Base-by-base conservation (phyloP, 2,329 filamentous ascomycete genomes). In the Exophiala calicioides region DNA sequence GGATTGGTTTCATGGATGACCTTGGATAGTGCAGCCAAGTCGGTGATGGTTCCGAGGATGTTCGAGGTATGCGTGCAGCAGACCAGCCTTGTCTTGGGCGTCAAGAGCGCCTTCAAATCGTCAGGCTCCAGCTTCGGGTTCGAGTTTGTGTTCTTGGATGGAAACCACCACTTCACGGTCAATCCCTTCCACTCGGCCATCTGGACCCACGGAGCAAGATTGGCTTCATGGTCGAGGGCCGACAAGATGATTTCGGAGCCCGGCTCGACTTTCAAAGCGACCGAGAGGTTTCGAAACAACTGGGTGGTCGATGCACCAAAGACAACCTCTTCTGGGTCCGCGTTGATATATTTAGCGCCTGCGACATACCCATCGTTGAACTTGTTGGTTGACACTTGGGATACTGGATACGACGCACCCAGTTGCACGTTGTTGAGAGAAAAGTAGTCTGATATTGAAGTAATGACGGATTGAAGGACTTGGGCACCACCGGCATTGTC, bases 401-500 rank as follows among this genome's bases (percentile, higher is more conserved):
- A 78, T 1, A 80, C 73, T 4, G 71, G 69, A 62, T 91, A 90
- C 0, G 79, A 81, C 2, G 84, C 85, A 15, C 86, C 86, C 1
- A 90, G 76, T 63, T 91, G 87, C 31, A 90, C 86, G 56, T 90
- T 90, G 52, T 75, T 84, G 20, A 75, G 76, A 27, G 76, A 70
- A 6, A 90, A 74, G 58, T 90, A 90, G 18, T 81, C 72, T 1
- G 72, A 72, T 44, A 90, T 81, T 1, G 78, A 76, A 44, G 85
- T 77, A 47, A 85, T 81, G 12, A 88, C 87, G 12, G 76, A 71
- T 19, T 78, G 79, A 3, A 90, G 68, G 1, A 80, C 75, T 60
- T 90, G 86, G 60, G 81, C 87, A 27, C 86, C 86, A 13, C 86
- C 86, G 8, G 85, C 87, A 62, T 90, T 90, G 62, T 91, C 86